Evolutionary conservation across 208 protist genomes (phyloP).

Genomic region (Lotmaria passim): DNA sequence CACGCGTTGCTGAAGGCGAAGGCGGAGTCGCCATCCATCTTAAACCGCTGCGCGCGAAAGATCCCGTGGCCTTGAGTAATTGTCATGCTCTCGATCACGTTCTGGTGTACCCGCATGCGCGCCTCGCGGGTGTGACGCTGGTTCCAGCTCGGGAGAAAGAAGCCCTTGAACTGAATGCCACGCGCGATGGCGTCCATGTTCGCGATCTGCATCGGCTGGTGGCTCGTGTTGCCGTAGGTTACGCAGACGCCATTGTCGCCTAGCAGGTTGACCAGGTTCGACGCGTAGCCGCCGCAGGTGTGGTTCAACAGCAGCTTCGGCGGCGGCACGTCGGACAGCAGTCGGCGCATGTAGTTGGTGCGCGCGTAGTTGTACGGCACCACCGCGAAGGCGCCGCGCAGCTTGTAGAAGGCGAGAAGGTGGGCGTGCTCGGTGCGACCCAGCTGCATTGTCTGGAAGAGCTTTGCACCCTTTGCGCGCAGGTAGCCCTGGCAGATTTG

Average conservation of each 20-base stretch:
- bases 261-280: constrained; percentile 89
- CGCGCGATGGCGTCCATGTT: constrained; percentile 93
- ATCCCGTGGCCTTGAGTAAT: constrained; percentile 88
- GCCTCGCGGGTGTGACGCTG: constrained; percentile 82
- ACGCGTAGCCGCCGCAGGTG: constrained; percentile 92
- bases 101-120: constrained; percentile 88
- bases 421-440: constrained; percentile 89
- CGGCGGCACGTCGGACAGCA: constrained; percentile 93
- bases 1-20: constrained; percentile 92
- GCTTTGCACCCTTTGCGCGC: constrained; percentile 84
- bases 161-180: constrained; percentile 92
- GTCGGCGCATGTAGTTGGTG: constrained; percentile 90
- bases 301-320: constrained; percentile 95
- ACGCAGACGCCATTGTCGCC: constrained; percentile 92
- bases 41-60: constrained; percentile 90
- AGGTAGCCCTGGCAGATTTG: constrained; percentile 92
- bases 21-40: constrained; percentile 85
- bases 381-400: constrained; percentile 82
- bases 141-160: constrained; percentile 93
- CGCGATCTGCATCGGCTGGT: constrained; percentile 92
- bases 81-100: constrained; percentile 91
- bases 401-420: constrained; percentile 83
- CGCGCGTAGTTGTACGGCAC: constrained; percentile 89
- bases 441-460: constrained; percentile 91
- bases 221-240: constrained; percentile 97